Conservation (phyloP, 2,329 filamentous ascomycete genomes). For the Epichloe uncinata region DNA sequence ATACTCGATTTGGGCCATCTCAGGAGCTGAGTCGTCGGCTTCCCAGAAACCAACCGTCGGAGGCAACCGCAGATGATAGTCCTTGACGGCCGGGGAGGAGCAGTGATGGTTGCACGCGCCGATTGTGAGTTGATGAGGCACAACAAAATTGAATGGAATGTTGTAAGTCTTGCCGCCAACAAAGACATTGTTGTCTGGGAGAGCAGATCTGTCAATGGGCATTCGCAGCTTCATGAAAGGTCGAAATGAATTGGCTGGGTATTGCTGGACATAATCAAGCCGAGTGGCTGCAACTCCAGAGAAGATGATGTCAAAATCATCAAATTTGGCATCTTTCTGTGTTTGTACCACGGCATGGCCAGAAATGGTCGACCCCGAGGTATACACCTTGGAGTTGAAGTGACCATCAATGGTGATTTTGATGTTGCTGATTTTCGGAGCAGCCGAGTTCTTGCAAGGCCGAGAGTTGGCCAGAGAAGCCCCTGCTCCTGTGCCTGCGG, state of each 20-base stretch:
- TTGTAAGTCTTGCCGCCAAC: constrained; percentile 33
- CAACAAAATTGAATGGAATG: constrained; percentile 46
- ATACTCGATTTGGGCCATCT: constrained; percentile 43
- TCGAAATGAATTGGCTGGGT: constrained; percentile 33
- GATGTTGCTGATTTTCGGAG: constrained; percentile 17
- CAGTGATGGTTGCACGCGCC: constrained; percentile 40
- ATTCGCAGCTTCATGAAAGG: constrained; percentile 44
- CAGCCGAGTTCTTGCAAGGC: not conserved
- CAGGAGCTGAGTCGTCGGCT: constrained; percentile 39
- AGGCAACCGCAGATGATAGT: constrained; percentile 39
- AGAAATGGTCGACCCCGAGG: constrained; percentile 36
- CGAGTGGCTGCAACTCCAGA: constrained; percentile 36
- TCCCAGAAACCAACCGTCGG: constrained; percentile 40
- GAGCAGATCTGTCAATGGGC: constrained; percentile 32
- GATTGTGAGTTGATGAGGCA: constrained; percentile 44
- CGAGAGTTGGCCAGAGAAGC: not conserved
- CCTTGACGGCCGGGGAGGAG: constrained; percentile 30
- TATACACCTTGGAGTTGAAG: constrained; percentile 42
- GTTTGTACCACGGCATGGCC: constrained; percentile 35
- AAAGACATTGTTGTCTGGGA: constrained; percentile 35
- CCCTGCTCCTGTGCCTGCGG: not conserved
- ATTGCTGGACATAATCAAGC: constrained; percentile 36
- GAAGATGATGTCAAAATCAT: constrained; percentile 38
- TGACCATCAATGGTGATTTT: constrained; percentile 38
- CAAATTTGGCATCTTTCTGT: constrained; percentile 33